These are phyloP conservation scores for Lentinus brumalis DNA, from an alignment of 768 basidiomycete species.

Conservation along the genomic window DNA sequence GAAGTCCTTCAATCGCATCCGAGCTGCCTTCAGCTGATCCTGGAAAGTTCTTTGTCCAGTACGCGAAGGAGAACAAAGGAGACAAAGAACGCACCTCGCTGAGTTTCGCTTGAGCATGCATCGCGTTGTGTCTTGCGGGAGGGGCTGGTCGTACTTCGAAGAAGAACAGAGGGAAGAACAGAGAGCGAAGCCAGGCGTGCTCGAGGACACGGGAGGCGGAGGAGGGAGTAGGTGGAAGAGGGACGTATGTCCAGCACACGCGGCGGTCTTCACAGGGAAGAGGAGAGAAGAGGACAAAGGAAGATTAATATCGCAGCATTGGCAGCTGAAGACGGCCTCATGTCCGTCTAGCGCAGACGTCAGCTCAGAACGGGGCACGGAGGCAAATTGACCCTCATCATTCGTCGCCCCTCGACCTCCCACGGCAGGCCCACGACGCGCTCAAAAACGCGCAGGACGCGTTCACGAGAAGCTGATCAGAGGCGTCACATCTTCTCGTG, in stretches of 20 bases:
- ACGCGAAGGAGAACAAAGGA: not conserved
- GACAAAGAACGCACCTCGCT: conserved; percentile 5
- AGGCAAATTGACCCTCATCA: not conserved
- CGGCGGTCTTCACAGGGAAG: conserved; percentile 19
- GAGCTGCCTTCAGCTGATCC: not conserved
- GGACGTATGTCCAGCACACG: conserved; percentile 28
- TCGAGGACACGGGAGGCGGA: conserved; percentile 5
- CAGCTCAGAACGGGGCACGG: conserved; percentile 2
- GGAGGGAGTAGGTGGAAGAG: not conserved
- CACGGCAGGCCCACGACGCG: conserved; percentile 3
- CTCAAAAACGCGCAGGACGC: conserved; percentile 16
- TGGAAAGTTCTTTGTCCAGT: not conserved
- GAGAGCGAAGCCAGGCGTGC: not conserved
- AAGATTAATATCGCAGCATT: conserved; percentile 14
- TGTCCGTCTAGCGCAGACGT: conserved; percentile 13
- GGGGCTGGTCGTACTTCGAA: not conserved
- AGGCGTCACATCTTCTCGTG: conserved; percentile 4
- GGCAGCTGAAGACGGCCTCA: conserved; percentile 11
- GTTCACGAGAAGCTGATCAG: conserved; percentile 19
- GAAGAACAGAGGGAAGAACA: conserved; percentile 1
- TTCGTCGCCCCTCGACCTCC: conserved; percentile 2
- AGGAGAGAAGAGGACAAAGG: conserved; percentile 14
- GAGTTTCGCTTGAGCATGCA: not conserved
- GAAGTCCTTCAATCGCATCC: conserved; percentile 15
- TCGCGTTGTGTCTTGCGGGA: not conserved